phyloP scores from a whole-genome alignment of 2,329 filamentous ascomycete genomes.

The Elsinoe australis region DNA sequence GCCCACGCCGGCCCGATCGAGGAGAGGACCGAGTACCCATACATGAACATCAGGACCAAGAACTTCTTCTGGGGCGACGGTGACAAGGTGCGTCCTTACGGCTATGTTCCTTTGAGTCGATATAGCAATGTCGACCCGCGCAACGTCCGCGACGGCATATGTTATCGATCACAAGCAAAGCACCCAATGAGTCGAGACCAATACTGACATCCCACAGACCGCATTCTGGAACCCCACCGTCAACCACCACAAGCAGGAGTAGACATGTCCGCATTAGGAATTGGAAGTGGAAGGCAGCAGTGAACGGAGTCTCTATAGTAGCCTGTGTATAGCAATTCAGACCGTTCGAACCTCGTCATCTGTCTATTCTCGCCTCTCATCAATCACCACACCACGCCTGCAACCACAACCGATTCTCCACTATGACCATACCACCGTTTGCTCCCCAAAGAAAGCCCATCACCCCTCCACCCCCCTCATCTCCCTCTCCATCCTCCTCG shows the following conservation, averaged over 20 bases:
- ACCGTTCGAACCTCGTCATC: background rate
- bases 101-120: too few species aligned
- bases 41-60: conserved; percentile 96
- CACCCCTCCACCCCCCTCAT: conserved; percentile 10
- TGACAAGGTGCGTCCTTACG: conserved; percentile 69
- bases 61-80: conserved; percentile 94
- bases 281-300: background rate
- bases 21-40: conserved; percentile 87
- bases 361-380: background rate
- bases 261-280: conserved; percentile 14
- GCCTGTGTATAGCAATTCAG: background rate
- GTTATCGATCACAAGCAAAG: too few species aligned
- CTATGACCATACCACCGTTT: too few species aligned
- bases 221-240: conserved; percentile 80
- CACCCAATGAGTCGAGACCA: background rate
- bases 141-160: too few species aligned
- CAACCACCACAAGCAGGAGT: conserved; percentile 86
- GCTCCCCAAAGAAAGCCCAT: too few species aligned
- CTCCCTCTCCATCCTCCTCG: conserved; percentile 16
- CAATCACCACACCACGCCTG: background rate
- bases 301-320: conserved; percentile 1
- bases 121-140: too few species aligned
- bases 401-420: too few species aligned
- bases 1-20: conserved; percentile 75
- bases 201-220: conserved; percentile 32